These are phyloP conservation scores for Jamesozyma spencerorum DNA, from an alignment of 805 yeast species.

Conservation along the genomic window DNA sequence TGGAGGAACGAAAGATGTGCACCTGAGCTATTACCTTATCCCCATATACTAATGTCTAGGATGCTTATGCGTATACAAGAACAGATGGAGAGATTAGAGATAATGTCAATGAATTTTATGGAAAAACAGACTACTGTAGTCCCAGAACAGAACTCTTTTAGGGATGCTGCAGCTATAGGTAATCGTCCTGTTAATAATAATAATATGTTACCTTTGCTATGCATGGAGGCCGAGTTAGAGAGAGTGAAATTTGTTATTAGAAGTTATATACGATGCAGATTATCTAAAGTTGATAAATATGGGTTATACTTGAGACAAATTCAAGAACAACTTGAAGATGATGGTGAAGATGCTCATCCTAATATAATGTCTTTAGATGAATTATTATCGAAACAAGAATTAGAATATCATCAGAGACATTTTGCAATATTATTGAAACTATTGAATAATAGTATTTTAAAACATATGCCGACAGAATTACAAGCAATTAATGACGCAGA, in stretches of 20 bases:
- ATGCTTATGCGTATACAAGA: constrained; percentile 50
- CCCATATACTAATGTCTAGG: constrained; percentile 47
- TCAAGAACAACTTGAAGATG: constrained; percentile 13
- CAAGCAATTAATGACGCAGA: constrained; percentile 69
- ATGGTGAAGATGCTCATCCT: constrained; percentile 21
- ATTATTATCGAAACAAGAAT: constrained; percentile 49
- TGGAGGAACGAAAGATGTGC: constrained; percentile 83
- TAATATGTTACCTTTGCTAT: constrained; percentile 50
- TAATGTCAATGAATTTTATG: constrained; percentile 69
- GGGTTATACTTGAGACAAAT: constrained; percentile 47
- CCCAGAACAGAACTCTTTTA: constrained; percentile 22
- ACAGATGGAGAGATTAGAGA: constrained; percentile 69
- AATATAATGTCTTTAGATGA: constrained; percentile 14
- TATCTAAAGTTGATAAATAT: constrained; percentile 64
- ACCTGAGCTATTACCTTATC: constrained; percentile 79
- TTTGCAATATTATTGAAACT: constrained; percentile 52
- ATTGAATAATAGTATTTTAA: constrained; percentile 58
- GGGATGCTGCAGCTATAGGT: constrained; percentile 3
- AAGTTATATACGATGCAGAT: constrained; percentile 68
- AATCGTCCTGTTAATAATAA: constrained; percentile 12
- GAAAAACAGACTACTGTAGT: constrained; percentile 13
- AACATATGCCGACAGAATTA: constrained; percentile 55
- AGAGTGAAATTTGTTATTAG: constrained; percentile 75
- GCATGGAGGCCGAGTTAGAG: constrained; percentile 88
- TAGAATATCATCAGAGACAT: constrained; percentile 59